These are phyloP conservation scores for Exophiala bonariae DNA, from an alignment of 2,329 filamentous ascomycete genomes.

Conservation along the genomic window DNA sequence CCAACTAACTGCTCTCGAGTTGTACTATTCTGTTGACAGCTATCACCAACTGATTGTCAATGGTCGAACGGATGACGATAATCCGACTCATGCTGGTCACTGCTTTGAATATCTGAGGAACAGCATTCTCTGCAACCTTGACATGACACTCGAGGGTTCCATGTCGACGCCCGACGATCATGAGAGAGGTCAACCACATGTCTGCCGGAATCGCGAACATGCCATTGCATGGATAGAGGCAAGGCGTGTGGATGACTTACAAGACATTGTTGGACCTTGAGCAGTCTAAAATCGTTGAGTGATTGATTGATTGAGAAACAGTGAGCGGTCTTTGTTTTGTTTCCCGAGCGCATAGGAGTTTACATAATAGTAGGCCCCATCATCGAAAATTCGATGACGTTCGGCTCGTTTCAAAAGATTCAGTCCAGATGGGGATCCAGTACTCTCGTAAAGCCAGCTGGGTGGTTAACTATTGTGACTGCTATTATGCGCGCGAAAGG, in stretches of 20 bases:
- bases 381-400: too few species aligned
- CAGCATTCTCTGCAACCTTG: conserved; percentile 34
- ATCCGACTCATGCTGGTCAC: conserved; percentile 30
- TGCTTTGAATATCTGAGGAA: conserved; percentile 37
- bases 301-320: too few species aligned
- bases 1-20: neutral
- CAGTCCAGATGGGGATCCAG: too few species aligned
- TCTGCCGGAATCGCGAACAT: conserved; percentile 34
- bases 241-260: conserved; percentile 34
- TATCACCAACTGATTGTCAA: conserved; percentile 36
- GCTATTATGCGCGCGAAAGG: too few species aligned
- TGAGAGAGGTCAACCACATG: conserved; percentile 33
- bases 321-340: too few species aligned
- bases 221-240: conserved; percentile 35
- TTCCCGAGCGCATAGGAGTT: too few species aligned
- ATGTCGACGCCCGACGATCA: conserved; percentile 23
- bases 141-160: conserved; percentile 37
- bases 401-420: too few species aligned
- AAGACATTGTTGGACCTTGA: conserved; percentile 34
- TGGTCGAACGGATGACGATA: conserved; percentile 30
- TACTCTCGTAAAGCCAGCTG: too few species aligned
- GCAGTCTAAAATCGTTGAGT: too few species aligned
- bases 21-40: conserved; percentile 35
- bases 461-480: too few species aligned
- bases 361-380: too few species aligned